Conservation (phyloP, 768 basidiomycete species). For the Boletus edulis region DNA sequence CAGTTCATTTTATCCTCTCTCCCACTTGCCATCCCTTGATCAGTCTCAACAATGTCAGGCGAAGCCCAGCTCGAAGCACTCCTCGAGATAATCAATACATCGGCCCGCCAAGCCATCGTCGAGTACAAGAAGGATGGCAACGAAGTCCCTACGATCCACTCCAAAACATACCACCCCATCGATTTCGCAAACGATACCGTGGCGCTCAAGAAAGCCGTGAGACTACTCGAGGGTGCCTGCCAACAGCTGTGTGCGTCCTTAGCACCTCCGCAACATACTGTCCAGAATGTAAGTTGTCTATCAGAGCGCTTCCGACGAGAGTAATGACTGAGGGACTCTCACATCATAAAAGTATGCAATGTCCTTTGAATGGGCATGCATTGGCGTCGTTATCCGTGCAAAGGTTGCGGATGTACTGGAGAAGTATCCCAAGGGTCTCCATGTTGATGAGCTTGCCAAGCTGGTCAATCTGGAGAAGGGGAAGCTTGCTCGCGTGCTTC, state of each 20-base stretch:
- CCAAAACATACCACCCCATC: conserved; percentile 20
- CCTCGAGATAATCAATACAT: conserved; percentile 29
- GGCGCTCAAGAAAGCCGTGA: conserved; percentile 24
- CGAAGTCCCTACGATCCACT: conserved; percentile 26
- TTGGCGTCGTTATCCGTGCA: conserved; percentile 22
- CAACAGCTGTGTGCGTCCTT: conserved; percentile 27
- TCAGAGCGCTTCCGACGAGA: not conserved
- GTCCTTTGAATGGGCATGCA: conserved; percentile 27
- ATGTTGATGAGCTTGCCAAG: conserved; percentile 24
- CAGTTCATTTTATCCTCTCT: not conserved
- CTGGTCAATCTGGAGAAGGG: conserved; percentile 22
- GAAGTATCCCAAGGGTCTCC: conserved; percentile 27
- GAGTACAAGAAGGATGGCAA: conserved; percentile 25
- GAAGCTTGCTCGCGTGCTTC: conserved; percentile 31
- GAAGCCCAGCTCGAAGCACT: conserved; percentile 31
- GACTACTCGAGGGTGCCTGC: conserved; percentile 26
- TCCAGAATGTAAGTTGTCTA: conserved; percentile 20
- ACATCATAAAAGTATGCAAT: conserved; percentile 9
- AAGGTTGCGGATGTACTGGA: conserved; percentile 28
- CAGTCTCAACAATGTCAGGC: conserved; percentile 13
- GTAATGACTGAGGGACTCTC: not conserved
- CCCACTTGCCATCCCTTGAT: not conserved
- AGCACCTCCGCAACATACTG: conserved; percentile 28
- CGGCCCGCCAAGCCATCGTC: conserved; percentile 25
- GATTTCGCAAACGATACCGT: conserved; percentile 20